phyloP scores from a whole-genome alignment of 2,329 filamentous ascomycete genomes.

The Graphilbum ipis-grandicollis region DNA sequence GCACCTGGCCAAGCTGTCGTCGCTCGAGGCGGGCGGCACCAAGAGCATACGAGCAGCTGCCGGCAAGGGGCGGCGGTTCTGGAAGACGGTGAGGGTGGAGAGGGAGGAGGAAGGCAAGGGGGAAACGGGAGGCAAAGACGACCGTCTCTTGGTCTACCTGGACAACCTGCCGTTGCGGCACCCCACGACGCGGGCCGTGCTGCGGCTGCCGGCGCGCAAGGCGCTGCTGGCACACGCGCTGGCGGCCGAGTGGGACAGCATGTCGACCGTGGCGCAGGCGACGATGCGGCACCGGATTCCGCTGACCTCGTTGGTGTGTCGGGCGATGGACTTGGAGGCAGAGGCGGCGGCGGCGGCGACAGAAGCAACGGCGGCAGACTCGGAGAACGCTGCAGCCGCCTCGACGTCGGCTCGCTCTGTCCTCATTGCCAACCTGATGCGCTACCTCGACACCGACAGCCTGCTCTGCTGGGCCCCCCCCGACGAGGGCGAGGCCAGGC shows the following conservation, averaged over 20 bases:
- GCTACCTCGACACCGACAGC: slow-evolving; percentile 83
- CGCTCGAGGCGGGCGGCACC: too few relatives aligned
- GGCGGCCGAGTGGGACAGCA: slow-evolving; percentile 82
- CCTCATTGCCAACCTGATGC: slow-evolving; percentile 54
- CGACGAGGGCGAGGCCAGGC: slow-evolving; percentile 22
- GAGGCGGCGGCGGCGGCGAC: slow-evolving; percentile 38
- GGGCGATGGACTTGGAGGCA: slow-evolving; percentile 62
- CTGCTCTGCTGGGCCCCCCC: slow-evolving; percentile 71
- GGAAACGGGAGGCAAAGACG: neutral
- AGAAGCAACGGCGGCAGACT: too few relatives aligned
- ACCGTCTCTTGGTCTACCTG: slow-evolving; percentile 37
- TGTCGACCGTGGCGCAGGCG: slow-evolving; percentile 68
- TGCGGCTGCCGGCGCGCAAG: slow-evolving; percentile 60
- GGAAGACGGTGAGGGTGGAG: neutral
- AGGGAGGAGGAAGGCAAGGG: neutral
- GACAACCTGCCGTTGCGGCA: slow-evolving; percentile 61
- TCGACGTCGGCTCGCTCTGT: slow-evolving; percentile 45
- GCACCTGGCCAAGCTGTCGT: too few relatives aligned
- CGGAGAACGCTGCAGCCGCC: too few relatives aligned
- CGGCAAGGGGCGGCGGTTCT: slow-evolving; percentile 1
- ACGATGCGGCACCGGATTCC: slow-evolving; percentile 78
- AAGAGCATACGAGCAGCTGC: too few relatives aligned
- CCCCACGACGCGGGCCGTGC: slow-evolving; percentile 50
- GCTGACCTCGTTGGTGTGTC: slow-evolving; percentile 67
- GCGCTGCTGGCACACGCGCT: slow-evolving; percentile 69